Conservation (phyloP, 805 yeast genomes). For the Debaryomyces prosopidis region DNA sequence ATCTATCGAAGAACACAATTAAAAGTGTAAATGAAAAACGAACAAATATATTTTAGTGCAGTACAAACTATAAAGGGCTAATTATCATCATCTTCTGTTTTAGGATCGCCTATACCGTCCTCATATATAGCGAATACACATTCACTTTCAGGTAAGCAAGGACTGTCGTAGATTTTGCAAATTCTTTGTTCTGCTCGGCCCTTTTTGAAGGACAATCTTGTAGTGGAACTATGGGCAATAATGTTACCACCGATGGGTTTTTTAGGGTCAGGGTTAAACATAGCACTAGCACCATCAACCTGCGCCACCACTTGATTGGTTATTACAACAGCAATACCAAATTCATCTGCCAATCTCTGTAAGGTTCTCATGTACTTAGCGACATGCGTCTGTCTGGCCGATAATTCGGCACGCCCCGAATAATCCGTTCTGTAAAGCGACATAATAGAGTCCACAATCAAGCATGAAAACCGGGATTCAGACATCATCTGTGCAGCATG, state of each 20-base stretch:
- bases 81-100: conserved; percentile 61
- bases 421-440: conserved; percentile 93
- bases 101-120: conserved; percentile 96
- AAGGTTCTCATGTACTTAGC: conserved; percentile 90
- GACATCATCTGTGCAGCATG: conserved; percentile 97
- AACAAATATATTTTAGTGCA: too few species aligned
- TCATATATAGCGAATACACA: conserved; percentile 94
- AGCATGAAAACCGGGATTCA: conserved; percentile 82
- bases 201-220: conserved; percentile 85
- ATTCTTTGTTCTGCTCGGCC: conserved; percentile 91
- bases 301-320: conserved; percentile 95
- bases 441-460: conserved; percentile 97
- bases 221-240: conserved; percentile 94
- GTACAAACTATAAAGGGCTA: neutral
- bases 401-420: conserved; percentile 92
- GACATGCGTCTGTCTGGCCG: conserved; percentile 92
- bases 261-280: conserved; percentile 94
- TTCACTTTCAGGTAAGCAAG: conserved; percentile 94
- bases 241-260: conserved; percentile 99
- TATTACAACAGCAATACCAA: conserved; percentile 94
- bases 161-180: conserved; percentile 94
- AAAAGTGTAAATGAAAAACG: too few species aligned
- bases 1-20: too few species aligned
- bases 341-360: conserved; percentile 94
- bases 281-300: conserved; percentile 84